Conservation (phyloP, 2,329 filamentous ascomycete genomes). For the Aspergillus calidoustus region DNA sequence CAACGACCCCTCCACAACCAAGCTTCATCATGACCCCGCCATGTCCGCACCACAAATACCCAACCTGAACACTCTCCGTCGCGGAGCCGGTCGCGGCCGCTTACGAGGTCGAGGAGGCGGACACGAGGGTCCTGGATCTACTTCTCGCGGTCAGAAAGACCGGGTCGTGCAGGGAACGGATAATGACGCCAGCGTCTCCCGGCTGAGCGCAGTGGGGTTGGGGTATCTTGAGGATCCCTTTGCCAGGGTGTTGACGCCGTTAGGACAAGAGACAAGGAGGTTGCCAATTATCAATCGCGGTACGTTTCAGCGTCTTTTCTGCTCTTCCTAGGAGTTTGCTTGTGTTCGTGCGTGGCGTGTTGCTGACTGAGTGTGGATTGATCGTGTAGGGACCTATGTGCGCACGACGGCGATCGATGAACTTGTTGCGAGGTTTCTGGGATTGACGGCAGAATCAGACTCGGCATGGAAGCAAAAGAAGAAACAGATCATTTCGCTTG, state of each 20-base stretch:
- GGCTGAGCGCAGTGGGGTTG: slow-evolving; percentile 82
- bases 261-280: slow-evolving; percentile 59
- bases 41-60: slow-evolving; percentile 80
- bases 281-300: slow-evolving; percentile 95
- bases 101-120: slow-evolving; percentile 51
- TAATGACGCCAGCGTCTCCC: slow-evolving; percentile 84
- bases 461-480: slow-evolving; percentile 16
- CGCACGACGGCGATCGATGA: slow-evolving; percentile 81
- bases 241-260: slow-evolving; percentile 70
- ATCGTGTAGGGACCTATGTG: slow-evolving; percentile 78
- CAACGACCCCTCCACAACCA: slow-evolving; percentile 13
- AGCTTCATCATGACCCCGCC: slow-evolving; percentile 26
- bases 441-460: slow-evolving; percentile 26
- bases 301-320: slow-evolving; percentile 37
- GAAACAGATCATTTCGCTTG: slow-evolving; percentile 85
- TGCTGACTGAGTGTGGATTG: background rate
- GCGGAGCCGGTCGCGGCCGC: slow-evolving; percentile 54
- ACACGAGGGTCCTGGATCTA: slow-evolving; percentile 29
- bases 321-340: background rate
- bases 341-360: background rate
- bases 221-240: slow-evolving; percentile 86
- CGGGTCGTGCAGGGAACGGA: slow-evolving; percentile 85
- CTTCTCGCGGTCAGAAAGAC: slow-evolving; percentile 60
- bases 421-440: slow-evolving; percentile 74
- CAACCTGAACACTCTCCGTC: slow-evolving; percentile 69